Conservation (phyloP, 768 basidiomycete species). For the Termitomyces sp. region DNA sequence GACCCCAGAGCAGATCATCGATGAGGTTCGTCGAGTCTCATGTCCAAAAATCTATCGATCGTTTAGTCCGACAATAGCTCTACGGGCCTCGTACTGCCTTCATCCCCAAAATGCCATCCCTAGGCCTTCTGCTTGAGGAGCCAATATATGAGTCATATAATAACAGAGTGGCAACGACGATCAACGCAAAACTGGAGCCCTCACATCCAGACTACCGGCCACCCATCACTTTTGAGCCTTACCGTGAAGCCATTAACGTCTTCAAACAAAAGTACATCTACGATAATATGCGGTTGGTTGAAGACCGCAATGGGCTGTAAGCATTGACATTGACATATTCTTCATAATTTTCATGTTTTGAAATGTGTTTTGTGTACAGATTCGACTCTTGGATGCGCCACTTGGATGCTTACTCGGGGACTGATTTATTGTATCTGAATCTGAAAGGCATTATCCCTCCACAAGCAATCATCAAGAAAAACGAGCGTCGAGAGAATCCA, state of each 20-base stretch:
- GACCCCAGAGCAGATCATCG: constrained; percentile 72
- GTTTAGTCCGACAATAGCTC: constrained; percentile 38
- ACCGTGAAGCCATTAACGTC: constrained; percentile 63
- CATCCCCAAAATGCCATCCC: constrained; percentile 93
- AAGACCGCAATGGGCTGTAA: constrained; percentile 74
- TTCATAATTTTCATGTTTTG: background rate
- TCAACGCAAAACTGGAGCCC: constrained; percentile 50
- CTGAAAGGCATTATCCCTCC: constrained; percentile 73
- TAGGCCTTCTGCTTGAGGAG: constrained; percentile 89
- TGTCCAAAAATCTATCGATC: background rate
- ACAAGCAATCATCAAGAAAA: constrained; percentile 61
- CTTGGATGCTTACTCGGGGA: constrained; percentile 72
- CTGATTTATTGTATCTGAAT: constrained; percentile 78
- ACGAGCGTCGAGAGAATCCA: constrained; percentile 51
- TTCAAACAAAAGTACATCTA: constrained; percentile 92
- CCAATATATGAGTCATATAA: constrained; percentile 83
- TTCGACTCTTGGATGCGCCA: constrained; percentile 84
- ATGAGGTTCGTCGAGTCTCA: constrained; percentile 47
- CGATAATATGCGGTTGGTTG: constrained; percentile 79
- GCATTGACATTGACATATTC: constrained; percentile 22
- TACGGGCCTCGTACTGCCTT: constrained; percentile 77
- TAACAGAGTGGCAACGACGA: constrained; percentile 40
- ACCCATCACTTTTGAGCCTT: constrained; percentile 66
- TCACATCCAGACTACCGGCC: constrained; percentile 64
- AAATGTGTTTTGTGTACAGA: constrained; percentile 41